Percentiles rank a stretch among this genome's conserved stretches.
Conservation (phyloP, 2,329 filamentous ascomycete genomes). For the Phialocephala sp. region DNA sequence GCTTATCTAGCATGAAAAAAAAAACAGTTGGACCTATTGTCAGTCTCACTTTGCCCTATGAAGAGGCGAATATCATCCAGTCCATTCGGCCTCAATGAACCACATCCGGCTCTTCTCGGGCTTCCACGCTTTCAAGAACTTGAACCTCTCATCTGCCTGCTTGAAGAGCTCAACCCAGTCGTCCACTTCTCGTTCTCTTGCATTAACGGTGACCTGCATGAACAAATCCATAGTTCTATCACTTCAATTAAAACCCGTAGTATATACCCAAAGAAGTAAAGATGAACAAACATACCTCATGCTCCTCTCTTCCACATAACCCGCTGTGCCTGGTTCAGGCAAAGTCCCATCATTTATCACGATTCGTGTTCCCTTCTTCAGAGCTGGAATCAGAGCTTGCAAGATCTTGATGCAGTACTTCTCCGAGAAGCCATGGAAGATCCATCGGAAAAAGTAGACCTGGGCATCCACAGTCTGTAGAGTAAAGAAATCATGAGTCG, state of each 20-base stretch:
- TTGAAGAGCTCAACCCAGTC: conserved; percentile 14
- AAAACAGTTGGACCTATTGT: background rate
- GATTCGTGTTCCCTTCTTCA: conserved; percentile 49
- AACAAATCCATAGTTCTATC: conserved; percentile 14
- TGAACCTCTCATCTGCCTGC: conserved; percentile 7
- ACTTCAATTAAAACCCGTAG: background rate
- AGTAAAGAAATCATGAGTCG: conserved; percentile 52
- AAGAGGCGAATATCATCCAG: background rate
- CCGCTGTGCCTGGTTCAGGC: conserved; percentile 11
- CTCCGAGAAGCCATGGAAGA: conserved; percentile 56
- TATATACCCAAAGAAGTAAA: background rate
- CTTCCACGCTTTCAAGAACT: conserved; percentile 10
- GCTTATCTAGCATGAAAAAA: background rate
- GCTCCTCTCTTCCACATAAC: conserved; percentile 5
- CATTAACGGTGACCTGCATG: conserved; percentile 19
- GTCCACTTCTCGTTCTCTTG: conserved; percentile 14
- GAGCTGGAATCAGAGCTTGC: conserved; percentile 46
- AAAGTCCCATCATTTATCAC: conserved; percentile 15
- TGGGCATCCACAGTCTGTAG: conserved; percentile 50
- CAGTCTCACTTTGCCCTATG: background rate
- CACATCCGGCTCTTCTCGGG: conserved; percentile 3
- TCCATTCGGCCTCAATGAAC: conserved; percentile 7
- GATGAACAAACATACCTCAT: background rate
- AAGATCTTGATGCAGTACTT: conserved; percentile 45
- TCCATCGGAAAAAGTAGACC: conserved; percentile 53